Evolutionary conservation across 2,329 filamentous ascomycete genomes (phyloP), one percentile per base, ranked within the genome.

Genomic region (Pseudogymnoascus sp.): DNA sequence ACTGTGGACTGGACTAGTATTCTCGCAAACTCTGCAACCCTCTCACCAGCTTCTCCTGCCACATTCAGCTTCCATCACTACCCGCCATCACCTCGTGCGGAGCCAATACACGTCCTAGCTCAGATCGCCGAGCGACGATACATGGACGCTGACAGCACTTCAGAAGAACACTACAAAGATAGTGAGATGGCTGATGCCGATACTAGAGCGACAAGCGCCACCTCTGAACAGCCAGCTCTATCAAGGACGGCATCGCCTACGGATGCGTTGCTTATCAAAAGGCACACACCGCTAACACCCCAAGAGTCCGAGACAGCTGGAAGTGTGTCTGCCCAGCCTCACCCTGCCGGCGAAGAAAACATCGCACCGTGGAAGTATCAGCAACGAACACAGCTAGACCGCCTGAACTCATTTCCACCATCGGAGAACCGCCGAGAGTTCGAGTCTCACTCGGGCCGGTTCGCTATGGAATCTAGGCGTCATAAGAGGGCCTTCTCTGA

Each of bases 101-200:
- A 47, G 42, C 42, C 18, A 23, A 47, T 23, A 23, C 42, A 47
- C 18, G 42, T 47, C 5, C 11, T 47, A 14, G 42, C 42, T 47
- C 42, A 47, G 21, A 47, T 47, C 18, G 42, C 42, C 7, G 42
- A 47, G 42, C 4, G 42, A 12, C 42, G 42, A 47, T 47, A 23
- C 23, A 47, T 23, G 42, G 42, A 47, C 5, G 42, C 18, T 16
- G 42, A 47, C 18, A 47, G 8, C 18, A 5, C 6, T 47, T 36
- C 16, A 34, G 29, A 60, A 60, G 54, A 60, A 34, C 54, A 60
- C 36, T 60, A 34, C 14, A 60, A n/a, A 36, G 54, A 47, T 47
- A 47, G 42, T 8, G 42, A 47, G 21, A 47, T 47, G 42, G 42
- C 42, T 47, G 42, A 47, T 47, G 42, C 21, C 21, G 21, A 47